Evolutionary conservation across 805 yeast genomes (phyloP), one percentile per base, ranked within the genome.

Genomic region (Candida maesae): DNA sequence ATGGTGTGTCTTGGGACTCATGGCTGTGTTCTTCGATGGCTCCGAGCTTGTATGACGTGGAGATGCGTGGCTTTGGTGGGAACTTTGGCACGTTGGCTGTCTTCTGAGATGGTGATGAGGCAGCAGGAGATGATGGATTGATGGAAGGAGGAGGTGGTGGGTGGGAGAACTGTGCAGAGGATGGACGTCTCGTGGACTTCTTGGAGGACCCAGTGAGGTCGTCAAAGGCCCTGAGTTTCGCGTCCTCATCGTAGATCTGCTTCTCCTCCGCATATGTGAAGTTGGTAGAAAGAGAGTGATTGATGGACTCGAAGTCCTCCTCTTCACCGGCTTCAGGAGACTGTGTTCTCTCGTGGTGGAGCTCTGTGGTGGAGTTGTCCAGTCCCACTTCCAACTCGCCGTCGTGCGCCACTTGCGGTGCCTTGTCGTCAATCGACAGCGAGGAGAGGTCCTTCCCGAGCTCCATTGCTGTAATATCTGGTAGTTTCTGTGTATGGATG

Each of bases 191-290:
- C 40, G 51, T 44, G n/a, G n/a, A n/a, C 48, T 26, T 46, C 50
- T 50, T 50, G 52, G 29, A 76, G 59, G 26, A 74, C 68, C 31
- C 25, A 2, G 43, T 29, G 17, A 57, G 40, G 23, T 52, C 61
- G 44, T 74, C 75, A 46, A 79, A 66, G 0, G 88, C 85, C 44
- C 72, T 69, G 27, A 77, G 58, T 53, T 82, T 83, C 51, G 84
- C 78, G 47, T 81, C 87, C 44, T 81, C 80, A 38, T 79, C 88
- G 52, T 72, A 73, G 51, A 83, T 67, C 52, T 70, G 66, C 52
- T 70, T 71, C 49, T 83, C 90, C 51, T 84, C 88, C 6, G 78
- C 74, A 37, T 80, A 69, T 1, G 86, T 77, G 53, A 69, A 81
- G 56, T 81, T 82, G 8, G 85, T 73, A 17, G 76, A 67, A 10